phyloP scores from a whole-genome alignment of 345 rosid genomes.

The Iberis pinnata region DNA sequence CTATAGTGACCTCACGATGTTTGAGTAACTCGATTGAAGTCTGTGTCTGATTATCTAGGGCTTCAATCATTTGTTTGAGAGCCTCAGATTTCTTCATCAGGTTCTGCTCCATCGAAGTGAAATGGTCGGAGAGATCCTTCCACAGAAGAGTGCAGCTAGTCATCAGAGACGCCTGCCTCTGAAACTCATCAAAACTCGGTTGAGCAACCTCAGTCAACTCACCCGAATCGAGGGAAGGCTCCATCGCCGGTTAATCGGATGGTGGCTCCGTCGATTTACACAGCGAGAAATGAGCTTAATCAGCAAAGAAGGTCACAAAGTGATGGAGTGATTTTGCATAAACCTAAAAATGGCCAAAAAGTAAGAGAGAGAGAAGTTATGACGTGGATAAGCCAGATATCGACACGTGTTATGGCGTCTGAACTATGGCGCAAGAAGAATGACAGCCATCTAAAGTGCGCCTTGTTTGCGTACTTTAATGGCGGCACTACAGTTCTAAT shows the following conservation, averaged over 20 bases:
- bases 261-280: not conserved
- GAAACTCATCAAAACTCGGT: slow-evolving; percentile 94
- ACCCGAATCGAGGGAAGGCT: slow-evolving; percentile 96
- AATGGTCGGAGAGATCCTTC: slow-evolving; percentile 98
- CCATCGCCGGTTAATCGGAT: slow-evolving; percentile 43
- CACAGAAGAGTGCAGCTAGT: slow-evolving; percentile 96
- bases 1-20: slow-evolving; percentile 81
- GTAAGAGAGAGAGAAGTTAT: slow-evolving; percentile 19
- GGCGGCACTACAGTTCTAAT: not conserved
- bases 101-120: slow-evolving; percentile 70
- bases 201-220: slow-evolving; percentile 65
- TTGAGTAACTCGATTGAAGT: slow-evolving; percentile 63
- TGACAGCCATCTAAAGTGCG: slow-evolving; percentile 28
- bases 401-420: slow-evolving; percentile 46
- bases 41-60: slow-evolving; percentile 65
- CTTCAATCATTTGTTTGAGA: slow-evolving; percentile 59
- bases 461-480: not conserved
- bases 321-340: slow-evolving; percentile 20
- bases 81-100: slow-evolving; percentile 76
- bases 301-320: slow-evolving; percentile 3
- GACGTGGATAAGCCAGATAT: slow-evolving; percentile 39
- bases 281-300: slow-evolving; percentile 1
- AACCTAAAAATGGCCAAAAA: slow-evolving; percentile 36
- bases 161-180: slow-evolving; percentile 87
- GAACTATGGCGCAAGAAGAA: slow-evolving; percentile 20